Percentiles rank a stretch among this genome's conserved stretches.
phyloP scores from a whole-genome alignment of 805 yeast genomes.

The Candida odintsovae region DNA sequence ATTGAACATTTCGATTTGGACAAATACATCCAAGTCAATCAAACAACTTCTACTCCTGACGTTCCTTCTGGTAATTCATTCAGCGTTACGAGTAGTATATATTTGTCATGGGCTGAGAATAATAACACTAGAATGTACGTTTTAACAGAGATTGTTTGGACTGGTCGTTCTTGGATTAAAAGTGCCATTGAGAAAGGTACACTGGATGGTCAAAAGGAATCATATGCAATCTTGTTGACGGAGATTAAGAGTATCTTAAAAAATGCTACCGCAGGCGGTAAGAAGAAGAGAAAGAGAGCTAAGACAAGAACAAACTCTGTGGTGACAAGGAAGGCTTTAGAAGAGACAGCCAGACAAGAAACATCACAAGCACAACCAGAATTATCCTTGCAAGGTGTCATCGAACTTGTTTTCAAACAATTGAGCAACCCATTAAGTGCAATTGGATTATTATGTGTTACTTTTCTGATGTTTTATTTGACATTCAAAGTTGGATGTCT shows the following conservation, averaged over 20 bases:
- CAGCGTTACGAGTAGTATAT: constrained; percentile 52
- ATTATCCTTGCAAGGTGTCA: not conserved
- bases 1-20: constrained; percentile 52
- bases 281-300: constrained; percentile 12
- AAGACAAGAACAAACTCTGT: constrained; percentile 6
- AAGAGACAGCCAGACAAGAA: not conserved
- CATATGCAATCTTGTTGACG: constrained; percentile 39
- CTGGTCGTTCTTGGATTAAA: constrained; percentile 71
- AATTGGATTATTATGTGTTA: not conserved
- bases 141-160: constrained; percentile 61
- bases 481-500: not conserved
- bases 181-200: constrained; percentile 73
- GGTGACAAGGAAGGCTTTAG: not conserved
- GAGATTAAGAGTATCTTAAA: constrained; percentile 31
- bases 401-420: not conserved
- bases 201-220: constrained; percentile 66
- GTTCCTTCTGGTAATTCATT: constrained; percentile 85
- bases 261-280: constrained; percentile 10
- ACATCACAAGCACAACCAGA: not conserved
- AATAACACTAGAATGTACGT: constrained; percentile 50
- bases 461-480: not conserved
- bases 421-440: not conserved
- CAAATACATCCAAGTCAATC: constrained; percentile 51
- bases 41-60: constrained; percentile 75
- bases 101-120: constrained; percentile 57